Evolutionary conservation across 1,284 basidiomycete species (phyloP).

Genomic region (Pyrrhoderma lamaoense): DNA sequence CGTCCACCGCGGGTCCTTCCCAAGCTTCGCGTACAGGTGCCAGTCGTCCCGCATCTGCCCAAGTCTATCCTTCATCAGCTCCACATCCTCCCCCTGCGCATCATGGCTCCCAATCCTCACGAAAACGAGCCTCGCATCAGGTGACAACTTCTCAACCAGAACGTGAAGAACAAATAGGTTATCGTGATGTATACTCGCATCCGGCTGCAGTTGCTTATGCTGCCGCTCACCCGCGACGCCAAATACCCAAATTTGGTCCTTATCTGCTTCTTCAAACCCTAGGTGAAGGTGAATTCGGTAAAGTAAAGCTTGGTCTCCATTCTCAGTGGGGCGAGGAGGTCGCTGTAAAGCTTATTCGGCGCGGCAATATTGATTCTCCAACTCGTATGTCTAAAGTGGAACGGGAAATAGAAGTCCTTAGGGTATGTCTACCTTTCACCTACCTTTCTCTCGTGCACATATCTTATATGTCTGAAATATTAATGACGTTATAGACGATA

Average conservation of each 20-base stretch:
- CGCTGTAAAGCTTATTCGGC: constrained; percentile 96
- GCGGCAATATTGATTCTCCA: constrained; percentile 85
- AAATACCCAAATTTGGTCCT: constrained; percentile 89
- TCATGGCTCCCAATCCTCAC: constrained; percentile 31
- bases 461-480: neutral
- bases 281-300: constrained; percentile 98
- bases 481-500: constrained; percentile 52
- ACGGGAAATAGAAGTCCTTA: constrained; percentile 94
- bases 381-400: constrained; percentile 93
- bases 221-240: constrained; percentile 74
- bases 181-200: constrained; percentile 73
- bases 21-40: constrained; percentile 26
- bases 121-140: constrained; percentile 41
- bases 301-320: constrained; percentile 97
- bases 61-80: constrained; percentile 36
- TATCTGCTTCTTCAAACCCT: constrained; percentile 93
- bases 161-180: constrained; percentile 39
- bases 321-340: constrained; percentile 95
- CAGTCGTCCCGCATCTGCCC: constrained; percentile 35
- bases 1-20: constrained; percentile 38
- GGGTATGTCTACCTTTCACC: constrained; percentile 45
- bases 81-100: constrained; percentile 24
- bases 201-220: constrained; percentile 84
- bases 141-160: constrained; percentile 39
- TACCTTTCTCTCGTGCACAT: constrained; percentile 8